Percentiles rank a stretch among this genome's conserved stretches.
Conservation (phyloP, 2,329 filamentous ascomycete genomes). For the Talaromyces sp. region DNA sequence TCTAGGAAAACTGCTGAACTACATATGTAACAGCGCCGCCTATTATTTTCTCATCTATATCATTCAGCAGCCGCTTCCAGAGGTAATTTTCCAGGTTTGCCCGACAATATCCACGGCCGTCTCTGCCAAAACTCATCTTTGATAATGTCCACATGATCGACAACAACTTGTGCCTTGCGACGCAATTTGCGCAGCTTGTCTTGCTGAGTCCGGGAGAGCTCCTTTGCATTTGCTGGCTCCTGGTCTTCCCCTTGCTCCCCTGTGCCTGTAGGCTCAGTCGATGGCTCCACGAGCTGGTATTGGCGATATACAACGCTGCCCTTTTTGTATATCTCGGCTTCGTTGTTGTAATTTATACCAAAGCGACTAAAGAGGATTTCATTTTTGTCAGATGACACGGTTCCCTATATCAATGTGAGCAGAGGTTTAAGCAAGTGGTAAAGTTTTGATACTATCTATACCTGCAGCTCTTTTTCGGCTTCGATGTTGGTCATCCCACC, state of each 20-base stretch:
- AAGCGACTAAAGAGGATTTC: constrained; percentile 89
- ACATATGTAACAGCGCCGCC: background rate
- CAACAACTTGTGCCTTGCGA: constrained; percentile 71
- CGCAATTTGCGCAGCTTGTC: constrained; percentile 79
- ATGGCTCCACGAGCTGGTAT: constrained; percentile 67
- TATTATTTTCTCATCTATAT: constrained; percentile 14
- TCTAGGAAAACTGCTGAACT: background rate
- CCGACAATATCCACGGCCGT: constrained; percentile 76
- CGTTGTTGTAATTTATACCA: constrained; percentile 96
- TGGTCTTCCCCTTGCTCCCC: constrained; percentile 24
- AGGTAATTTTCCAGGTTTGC: constrained; percentile 66
- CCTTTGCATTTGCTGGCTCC: constrained; percentile 17
- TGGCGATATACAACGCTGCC: constrained; percentile 86
- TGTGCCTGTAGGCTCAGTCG: constrained; percentile 19
- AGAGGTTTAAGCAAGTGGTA: constrained; percentile 11
- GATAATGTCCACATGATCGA: constrained; percentile 90
- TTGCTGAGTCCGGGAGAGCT: constrained; percentile 69
- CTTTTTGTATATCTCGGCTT: constrained; percentile 86
- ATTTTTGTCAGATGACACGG: constrained; percentile 82
- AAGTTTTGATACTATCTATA: constrained; percentile 26
- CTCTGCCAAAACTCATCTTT: constrained; percentile 89
- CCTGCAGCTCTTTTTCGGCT: constrained; percentile 75
- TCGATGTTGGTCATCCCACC: constrained; percentile 71
- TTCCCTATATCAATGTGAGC: constrained; percentile 54
- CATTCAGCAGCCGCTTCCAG: constrained; percentile 34